A percentile compares a stretch with the other conserved stretches of the same genome.
phyloP scores from a whole-genome alignment of 768 basidiomycete genomes.

The Cubamyces sp. region DNA sequence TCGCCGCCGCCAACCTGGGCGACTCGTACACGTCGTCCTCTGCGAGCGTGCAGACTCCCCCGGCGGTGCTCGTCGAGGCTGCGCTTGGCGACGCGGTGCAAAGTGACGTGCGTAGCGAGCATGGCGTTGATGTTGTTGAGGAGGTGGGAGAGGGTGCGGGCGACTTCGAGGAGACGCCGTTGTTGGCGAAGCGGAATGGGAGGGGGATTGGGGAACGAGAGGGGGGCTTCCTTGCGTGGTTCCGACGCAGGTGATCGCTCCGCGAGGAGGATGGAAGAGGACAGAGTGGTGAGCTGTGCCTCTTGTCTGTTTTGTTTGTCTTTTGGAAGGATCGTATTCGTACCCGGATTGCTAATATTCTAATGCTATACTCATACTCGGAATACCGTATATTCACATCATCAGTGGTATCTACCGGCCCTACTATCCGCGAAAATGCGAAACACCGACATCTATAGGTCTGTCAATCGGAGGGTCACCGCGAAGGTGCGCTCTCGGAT shows the following conservation, averaged over 20 bases:
- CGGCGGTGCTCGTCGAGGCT: conserved; percentile 14
- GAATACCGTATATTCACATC: too few relatives aligned
- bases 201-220: neutral
- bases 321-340: too few relatives aligned
- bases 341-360: too few relatives aligned
- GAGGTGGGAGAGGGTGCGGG: neutral
- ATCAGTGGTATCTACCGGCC: too few relatives aligned
- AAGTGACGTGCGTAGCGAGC: conserved; percentile 25
- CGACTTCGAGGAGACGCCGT: conserved; percentile 18
- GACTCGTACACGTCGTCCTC: neutral
- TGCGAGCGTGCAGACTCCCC: conserved; percentile 22
- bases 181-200: conserved; percentile 14
- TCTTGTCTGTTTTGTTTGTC: too few relatives aligned
- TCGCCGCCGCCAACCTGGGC: conserved; percentile 27
- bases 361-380: too few relatives aligned
- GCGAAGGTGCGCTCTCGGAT: too few relatives aligned
- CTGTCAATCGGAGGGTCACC: too few relatives aligned
- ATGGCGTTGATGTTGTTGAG: conserved; percentile 13
- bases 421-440: too few relatives aligned
- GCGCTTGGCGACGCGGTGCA: conserved; percentile 28
- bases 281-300: neutral
- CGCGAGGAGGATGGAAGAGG: neutral
- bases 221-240: conserved; percentile 1
- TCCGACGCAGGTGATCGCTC: neutral
- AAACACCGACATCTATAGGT: too few relatives aligned